phyloP scores from a whole-genome alignment of 139 green algal genomes.

The Chlorella vulgaris region DNA sequence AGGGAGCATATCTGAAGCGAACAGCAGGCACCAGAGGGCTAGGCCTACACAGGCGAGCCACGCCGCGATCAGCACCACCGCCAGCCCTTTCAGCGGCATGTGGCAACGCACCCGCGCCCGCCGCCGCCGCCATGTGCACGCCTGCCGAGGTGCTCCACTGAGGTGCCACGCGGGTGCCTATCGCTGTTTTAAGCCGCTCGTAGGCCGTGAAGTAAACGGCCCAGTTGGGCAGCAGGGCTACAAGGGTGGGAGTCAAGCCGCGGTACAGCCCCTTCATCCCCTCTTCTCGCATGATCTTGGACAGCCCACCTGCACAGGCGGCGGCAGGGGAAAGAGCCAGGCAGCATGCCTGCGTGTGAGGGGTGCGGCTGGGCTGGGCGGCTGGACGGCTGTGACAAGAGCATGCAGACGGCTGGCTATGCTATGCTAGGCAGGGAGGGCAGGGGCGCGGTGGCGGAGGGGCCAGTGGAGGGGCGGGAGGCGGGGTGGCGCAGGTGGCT shows the following conservation, averaged over 20 bases:
- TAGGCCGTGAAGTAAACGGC: constrained; percentile 97
- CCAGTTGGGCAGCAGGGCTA: constrained; percentile 98
- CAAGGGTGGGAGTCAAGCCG: constrained; percentile 90
- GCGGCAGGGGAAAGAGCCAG: neutral
- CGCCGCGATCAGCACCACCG: no score
- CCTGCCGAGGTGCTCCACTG: constrained; percentile 18
- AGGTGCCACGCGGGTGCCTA: constrained; percentile 35
- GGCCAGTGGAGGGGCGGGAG: no score
- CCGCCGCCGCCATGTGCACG: constrained; percentile 81
- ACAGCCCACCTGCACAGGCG: constrained; percentile 65
- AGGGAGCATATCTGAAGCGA: no score
- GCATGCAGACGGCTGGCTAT: no score
- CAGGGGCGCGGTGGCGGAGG: no score
- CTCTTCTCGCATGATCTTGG: constrained; percentile 81
- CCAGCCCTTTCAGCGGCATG: no score
- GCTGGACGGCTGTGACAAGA: neutral
- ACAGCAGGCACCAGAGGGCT: no score
- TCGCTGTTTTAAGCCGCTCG: constrained; percentile 80
- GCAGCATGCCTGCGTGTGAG: neutral
- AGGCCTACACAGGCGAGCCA: no score
- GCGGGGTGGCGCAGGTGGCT: no score
- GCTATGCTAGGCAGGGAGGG: no score
- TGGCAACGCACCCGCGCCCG: constrained; percentile 69
- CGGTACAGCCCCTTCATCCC: constrained; percentile 88
- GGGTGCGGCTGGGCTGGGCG: no score